phyloP scores from a whole-genome alignment of 225 moss, liverwort and hornwort species.

The Anthoceros angustus region DNA sequence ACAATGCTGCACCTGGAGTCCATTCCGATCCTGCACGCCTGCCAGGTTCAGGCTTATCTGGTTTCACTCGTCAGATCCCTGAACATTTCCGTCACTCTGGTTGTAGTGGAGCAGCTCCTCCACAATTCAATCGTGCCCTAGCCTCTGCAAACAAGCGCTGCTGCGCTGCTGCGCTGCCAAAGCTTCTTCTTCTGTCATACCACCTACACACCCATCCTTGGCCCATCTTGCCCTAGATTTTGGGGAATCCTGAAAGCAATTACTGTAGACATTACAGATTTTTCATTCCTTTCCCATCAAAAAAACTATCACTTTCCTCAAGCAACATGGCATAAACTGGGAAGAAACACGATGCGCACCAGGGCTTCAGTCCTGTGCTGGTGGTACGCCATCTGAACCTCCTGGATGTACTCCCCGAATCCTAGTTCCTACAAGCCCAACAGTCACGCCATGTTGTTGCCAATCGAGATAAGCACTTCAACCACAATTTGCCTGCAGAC shows the following conservation, averaged over 20 bases:
- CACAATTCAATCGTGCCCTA: conserved; percentile 87
- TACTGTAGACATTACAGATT: neutral
- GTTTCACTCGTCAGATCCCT: too few relatives aligned
- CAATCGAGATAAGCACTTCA: too few relatives aligned
- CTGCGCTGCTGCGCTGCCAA: conserved; percentile 96
- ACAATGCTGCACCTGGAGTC: too few relatives aligned
- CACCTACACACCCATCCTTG: conserved; percentile 75
- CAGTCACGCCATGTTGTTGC: neutral
- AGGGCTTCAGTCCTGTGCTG: conserved; percentile 96
- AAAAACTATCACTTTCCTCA: too few relatives aligned
- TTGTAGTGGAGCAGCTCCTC: conserved; percentile 46
- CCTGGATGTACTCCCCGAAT: conserved; percentile 84
- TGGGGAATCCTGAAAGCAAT: too few relatives aligned
- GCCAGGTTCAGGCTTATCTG: too few relatives aligned
- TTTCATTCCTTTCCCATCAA: neutral
- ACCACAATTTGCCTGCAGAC: too few relatives aligned
- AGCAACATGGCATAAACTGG: neutral
- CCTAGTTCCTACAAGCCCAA: conserved; percentile 44
- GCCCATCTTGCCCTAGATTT: too few relatives aligned
- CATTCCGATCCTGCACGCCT: too few relatives aligned
- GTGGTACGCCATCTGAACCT: conserved; percentile 94
- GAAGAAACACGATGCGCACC: conserved; percentile 17
- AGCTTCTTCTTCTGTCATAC: conserved; percentile 99
- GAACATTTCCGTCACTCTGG: too few relatives aligned
- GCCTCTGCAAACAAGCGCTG: conserved; percentile 99